Conservation (phyloP, 352 stramenopile genomes). For the Pythium phragmitis region DNA sequence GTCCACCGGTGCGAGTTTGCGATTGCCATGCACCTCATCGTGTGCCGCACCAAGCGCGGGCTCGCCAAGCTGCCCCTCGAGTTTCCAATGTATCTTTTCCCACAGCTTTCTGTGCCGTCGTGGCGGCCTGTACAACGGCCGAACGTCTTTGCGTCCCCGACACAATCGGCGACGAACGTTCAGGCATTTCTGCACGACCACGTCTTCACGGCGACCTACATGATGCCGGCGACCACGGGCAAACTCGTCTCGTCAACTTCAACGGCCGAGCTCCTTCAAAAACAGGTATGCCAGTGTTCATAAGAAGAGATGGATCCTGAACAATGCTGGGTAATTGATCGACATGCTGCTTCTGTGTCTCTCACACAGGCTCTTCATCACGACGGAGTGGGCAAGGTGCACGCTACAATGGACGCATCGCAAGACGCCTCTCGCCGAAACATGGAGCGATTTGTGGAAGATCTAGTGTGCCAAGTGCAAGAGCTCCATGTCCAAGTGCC, state of each 20-base stretch:
- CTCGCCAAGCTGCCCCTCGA: conserved; percentile 28
- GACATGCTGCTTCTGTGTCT: neutral
- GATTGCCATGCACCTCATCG: conserved; percentile 42
- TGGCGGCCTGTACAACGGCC: neutral
- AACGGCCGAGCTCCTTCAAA: conserved; percentile 1
- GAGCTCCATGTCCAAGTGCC: conserved; percentile 25
- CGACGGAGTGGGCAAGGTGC: neutral
- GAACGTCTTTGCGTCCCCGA: neutral
- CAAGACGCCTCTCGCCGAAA: conserved; percentile 15
- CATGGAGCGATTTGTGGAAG: conserved; percentile 32
- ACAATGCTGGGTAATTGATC: neutral
- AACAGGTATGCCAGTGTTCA: neutral
- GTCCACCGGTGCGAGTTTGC: conserved; percentile 29
- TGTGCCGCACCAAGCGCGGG: conserved; percentile 39
- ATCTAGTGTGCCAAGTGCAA: conserved; percentile 29
- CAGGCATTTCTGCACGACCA: conserved; percentile 20
- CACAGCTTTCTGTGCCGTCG: conserved; percentile 18
- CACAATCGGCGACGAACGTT: neutral
- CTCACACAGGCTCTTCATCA: neutral
- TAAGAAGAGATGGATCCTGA: neutral
- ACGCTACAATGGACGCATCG: conserved; percentile 2
- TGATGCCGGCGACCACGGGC: neutral
- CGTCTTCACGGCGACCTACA: conserved; percentile 1
- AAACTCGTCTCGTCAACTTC: conserved; percentile 6
- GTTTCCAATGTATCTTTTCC: conserved; percentile 36